phyloP scores from a whole-genome alignment of 2,329 filamentous ascomycete genomes.

The Akanthomyces muscarius region DNA sequence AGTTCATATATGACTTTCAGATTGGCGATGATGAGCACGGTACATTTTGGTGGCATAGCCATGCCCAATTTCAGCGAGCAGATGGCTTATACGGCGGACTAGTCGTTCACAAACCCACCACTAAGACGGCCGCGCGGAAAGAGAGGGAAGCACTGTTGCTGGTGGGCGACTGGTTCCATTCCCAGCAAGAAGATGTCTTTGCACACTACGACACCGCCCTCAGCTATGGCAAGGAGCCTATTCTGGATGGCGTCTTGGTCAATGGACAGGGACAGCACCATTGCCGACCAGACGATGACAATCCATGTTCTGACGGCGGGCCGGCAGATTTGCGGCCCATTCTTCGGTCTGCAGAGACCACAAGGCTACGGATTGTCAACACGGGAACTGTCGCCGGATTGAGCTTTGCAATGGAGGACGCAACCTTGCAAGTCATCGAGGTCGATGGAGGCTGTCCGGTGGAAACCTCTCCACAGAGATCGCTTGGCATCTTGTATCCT shows the following conservation, averaged over 20 bases:
- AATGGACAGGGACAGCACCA: slow-evolving; percentile 31
- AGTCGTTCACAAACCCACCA: slow-evolving; percentile 41
- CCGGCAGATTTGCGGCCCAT: slow-evolving; percentile 18
- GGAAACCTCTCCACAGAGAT: slow-evolving; percentile 12
- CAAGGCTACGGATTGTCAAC: slow-evolving; percentile 23
- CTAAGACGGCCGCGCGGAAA: slow-evolving; percentile 23
- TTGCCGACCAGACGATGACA: slow-evolving; percentile 27
- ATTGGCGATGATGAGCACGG: slow-evolving; percentile 54
- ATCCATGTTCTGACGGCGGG: slow-evolving; percentile 18
- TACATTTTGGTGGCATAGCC: slow-evolving; percentile 57
- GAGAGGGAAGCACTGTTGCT: slow-evolving; percentile 49
- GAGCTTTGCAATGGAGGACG: slow-evolving; percentile 20
- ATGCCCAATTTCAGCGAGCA: slow-evolving; percentile 44
- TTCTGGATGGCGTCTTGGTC: slow-evolving; percentile 30
- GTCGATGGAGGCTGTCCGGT: slow-evolving; percentile 23
- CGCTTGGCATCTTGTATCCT: slow-evolving; percentile 24
- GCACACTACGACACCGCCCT: slow-evolving; percentile 28
- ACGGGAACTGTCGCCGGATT: slow-evolving; percentile 23
- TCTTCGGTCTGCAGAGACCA: background rate
- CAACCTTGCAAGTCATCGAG: slow-evolving; percentile 20
- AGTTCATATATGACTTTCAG: slow-evolving; percentile 42
- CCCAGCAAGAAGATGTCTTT: slow-evolving; percentile 34
- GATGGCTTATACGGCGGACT: slow-evolving; percentile 58
- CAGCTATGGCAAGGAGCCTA: slow-evolving; percentile 38
- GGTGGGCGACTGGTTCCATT: slow-evolving; percentile 39